A percentile compares a stretch with the other conserved stretches of the same genome.
Conservation (phyloP, 306 rosid genomes). For the Hippophae rhamnoides region DNA sequence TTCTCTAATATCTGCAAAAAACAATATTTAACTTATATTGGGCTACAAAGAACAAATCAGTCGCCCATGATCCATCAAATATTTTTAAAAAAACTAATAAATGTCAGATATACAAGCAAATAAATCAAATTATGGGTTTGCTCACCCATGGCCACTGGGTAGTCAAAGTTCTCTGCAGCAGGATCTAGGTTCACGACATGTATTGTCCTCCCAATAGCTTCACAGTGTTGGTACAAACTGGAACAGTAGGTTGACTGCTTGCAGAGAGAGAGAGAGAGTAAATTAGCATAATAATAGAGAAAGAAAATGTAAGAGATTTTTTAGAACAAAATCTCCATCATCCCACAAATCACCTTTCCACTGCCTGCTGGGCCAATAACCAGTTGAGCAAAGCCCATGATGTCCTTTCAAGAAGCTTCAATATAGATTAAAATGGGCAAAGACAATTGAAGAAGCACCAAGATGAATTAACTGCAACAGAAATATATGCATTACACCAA, state of each 20-base stretch:
- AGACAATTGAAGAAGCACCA: slow-evolving; percentile 33
- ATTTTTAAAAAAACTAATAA: background rate
- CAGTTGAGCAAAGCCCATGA: slow-evolving; percentile 15
- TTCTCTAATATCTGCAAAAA: slow-evolving; percentile 74
- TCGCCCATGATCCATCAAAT: background rate
- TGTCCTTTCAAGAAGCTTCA: background rate
- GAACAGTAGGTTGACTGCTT: slow-evolving; percentile 78
- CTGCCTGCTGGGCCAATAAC: slow-evolving; percentile 14
- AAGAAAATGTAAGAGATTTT: background rate
- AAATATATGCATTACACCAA: slow-evolving; percentile 58
- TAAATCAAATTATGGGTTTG: background rate
- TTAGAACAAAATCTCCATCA: background rate
- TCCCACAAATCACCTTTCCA: slow-evolving; percentile 17
- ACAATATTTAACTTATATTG: background rate
- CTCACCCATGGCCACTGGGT: slow-evolving; percentile 86
- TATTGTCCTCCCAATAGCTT: slow-evolving; percentile 35
- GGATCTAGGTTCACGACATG: slow-evolving; percentile 80
- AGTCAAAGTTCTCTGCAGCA: slow-evolving; percentile 92
- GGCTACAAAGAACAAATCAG: background rate
- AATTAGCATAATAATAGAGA: background rate
- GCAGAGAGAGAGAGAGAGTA: slow-evolving; percentile 7
- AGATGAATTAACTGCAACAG: slow-evolving; percentile 52
- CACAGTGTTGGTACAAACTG: slow-evolving; percentile 57
- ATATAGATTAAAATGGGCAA: slow-evolving; percentile 23
- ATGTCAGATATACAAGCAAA: background rate